Evolutionary conservation across 768 basidiomycete species (phyloP).

Genomic region (Pleurotus citrinopileatus): DNA sequence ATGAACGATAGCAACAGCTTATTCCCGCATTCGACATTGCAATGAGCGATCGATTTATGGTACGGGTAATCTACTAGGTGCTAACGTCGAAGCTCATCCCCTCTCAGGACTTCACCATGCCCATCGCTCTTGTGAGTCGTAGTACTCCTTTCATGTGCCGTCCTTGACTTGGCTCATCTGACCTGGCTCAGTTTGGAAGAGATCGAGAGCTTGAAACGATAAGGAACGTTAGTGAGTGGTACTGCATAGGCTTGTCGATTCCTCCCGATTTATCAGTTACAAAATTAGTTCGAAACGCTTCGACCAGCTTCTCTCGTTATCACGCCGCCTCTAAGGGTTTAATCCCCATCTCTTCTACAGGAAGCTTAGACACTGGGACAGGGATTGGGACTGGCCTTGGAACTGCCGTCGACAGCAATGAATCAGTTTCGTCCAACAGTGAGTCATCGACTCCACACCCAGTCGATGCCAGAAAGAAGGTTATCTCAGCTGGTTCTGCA

Average conservation of each 20-base stretch:
- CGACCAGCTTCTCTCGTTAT: slow-evolving; percentile 60
- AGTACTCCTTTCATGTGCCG: neutral
- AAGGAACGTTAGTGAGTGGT: slow-evolving; percentile 57
- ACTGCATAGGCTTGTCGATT: neutral
- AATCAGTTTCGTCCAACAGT: slow-evolving; percentile 43
- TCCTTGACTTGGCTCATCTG: slow-evolving; percentile 9
- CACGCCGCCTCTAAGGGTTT: slow-evolving; percentile 41
- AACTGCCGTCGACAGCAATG: slow-evolving; percentile 36
- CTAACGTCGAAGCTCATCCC: neutral
- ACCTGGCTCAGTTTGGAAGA: slow-evolving; percentile 52
- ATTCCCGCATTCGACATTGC: slow-evolving; percentile 71
- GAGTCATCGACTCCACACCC: slow-evolving; percentile 26
- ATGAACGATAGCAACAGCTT: slow-evolving; percentile 38
- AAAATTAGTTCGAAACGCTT: slow-evolving; percentile 39
- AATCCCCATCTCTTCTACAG: slow-evolving; percentile 31
- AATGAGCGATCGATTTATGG: slow-evolving; percentile 61
- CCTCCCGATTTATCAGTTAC: neutral
- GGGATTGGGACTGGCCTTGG: slow-evolving; percentile 11
- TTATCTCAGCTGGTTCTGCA: slow-evolving; percentile 15
- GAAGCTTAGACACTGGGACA: slow-evolving; percentile 26
- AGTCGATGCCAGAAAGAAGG: slow-evolving; percentile 17
- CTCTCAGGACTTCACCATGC: slow-evolving; percentile 65
- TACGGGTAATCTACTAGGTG: slow-evolving; percentile 23
- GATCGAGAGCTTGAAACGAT: slow-evolving; percentile 70
- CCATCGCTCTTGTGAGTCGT: slow-evolving; percentile 53